Evolutionary conservation across 1,284 basidiomycete genomes (phyloP).

Genomic region (Neotropicomus parvogracilis): DNA sequence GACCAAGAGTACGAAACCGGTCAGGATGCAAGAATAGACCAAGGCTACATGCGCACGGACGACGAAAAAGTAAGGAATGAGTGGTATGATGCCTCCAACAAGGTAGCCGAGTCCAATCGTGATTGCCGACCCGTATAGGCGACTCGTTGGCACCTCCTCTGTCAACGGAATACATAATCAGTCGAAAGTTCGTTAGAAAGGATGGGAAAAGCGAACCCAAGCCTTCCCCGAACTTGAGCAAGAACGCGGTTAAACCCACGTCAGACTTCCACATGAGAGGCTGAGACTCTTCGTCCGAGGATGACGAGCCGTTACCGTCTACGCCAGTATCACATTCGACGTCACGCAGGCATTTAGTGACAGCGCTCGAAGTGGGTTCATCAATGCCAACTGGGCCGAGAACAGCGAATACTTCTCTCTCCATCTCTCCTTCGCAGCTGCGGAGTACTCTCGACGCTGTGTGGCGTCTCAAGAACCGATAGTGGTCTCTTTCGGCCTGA

Average conservation of each 20-base stretch:
- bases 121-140: conserved; percentile 80
- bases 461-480: conserved; percentile 73
- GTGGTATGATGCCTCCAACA: conserved; percentile 83
- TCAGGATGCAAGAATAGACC: conserved; percentile 72
- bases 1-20: conserved; percentile 79
- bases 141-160: conserved; percentile 78
- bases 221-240: conserved; percentile 91
- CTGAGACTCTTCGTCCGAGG: conserved; percentile 46
- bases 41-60: conserved; percentile 61
- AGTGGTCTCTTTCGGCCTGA: conserved; percentile 94
- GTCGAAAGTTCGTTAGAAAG: neutral
- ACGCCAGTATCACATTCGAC: conserved; percentile 51
- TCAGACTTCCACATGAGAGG: conserved; percentile 64
- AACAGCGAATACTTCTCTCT: conserved; percentile 88
- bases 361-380: conserved; percentile 72
- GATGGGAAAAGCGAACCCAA: conserved; percentile 53
- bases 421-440: conserved; percentile 91
- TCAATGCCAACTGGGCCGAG: conserved; percentile 89
- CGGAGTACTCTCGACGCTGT: conserved; percentile 81
- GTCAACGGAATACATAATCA: conserved; percentile 3
- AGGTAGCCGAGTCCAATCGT: conserved; percentile 90
- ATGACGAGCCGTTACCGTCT: conserved; percentile 17
- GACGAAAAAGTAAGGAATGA: conserved; percentile 90
- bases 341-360: conserved; percentile 71
- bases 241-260: conserved; percentile 83